Conservation (phyloP, 2,329 filamentous ascomycete species). For the Calonectria pseudoturangicola region DNA sequence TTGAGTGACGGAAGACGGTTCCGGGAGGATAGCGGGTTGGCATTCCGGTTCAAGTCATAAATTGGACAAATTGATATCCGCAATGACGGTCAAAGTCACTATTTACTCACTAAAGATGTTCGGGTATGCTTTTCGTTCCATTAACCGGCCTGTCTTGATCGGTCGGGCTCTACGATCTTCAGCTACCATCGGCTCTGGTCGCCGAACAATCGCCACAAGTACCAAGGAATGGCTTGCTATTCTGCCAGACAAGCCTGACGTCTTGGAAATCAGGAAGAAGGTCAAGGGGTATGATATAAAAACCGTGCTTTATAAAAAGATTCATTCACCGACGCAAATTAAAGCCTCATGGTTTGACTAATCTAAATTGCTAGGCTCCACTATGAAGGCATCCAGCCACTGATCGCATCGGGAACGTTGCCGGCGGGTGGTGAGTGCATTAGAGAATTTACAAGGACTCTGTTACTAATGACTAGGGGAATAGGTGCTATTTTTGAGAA, state of each 20-base stretch:
- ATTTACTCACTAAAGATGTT: neutral
- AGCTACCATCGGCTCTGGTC: neutral
- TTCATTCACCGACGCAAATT: no score
- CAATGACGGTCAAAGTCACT: no score
- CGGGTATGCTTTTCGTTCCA: neutral
- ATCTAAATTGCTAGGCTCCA: constrained; percentile 23
- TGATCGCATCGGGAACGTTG: constrained; percentile 44
- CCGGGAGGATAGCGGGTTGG: neutral
- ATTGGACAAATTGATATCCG: neutral
- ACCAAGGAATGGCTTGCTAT: constrained; percentile 36
- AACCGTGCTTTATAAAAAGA: neutral
- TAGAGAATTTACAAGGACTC: fast-evolving
- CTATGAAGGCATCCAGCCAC: constrained; percentile 45
- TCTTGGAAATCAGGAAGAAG: constrained; percentile 34
- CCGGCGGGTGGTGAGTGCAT: constrained; percentile 40
- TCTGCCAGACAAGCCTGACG: constrained; percentile 38
- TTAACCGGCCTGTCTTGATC: neutral
- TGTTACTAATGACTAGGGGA: neutral
- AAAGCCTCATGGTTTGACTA: no score
- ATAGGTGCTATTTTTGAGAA: constrained; percentile 44
- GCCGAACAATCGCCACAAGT: constrained; percentile 33
- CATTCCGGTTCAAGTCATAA: neutral
- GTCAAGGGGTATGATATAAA: constrained; percentile 29
- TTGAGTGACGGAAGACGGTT: neutral
- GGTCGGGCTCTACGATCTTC: neutral